Conservation (phyloP, 2,329 filamentous ascomycete genomes). For the Gremmenia infestans region DNA sequence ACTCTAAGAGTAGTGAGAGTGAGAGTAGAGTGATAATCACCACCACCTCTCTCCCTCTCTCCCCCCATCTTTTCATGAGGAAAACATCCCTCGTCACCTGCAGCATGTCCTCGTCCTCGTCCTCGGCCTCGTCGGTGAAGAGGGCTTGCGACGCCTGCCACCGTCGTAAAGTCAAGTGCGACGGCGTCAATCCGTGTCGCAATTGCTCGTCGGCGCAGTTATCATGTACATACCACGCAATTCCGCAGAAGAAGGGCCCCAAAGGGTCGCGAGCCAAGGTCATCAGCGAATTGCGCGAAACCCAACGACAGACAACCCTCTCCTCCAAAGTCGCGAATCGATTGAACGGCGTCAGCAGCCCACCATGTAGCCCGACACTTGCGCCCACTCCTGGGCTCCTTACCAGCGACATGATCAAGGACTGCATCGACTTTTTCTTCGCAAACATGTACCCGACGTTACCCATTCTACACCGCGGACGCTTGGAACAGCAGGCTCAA, state of each 20-base stretch:
- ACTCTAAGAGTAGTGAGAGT: too few species aligned
- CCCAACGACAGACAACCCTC: conserved; percentile 60
- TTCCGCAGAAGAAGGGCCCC: conserved; percentile 71
- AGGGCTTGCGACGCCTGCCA: conserved; percentile 69
- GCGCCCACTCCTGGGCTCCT: conserved; percentile 56
- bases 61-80: too few species aligned
- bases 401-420: conserved; percentile 57
- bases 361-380: conserved; percentile 43
- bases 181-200: conserved; percentile 64
- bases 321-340: conserved; percentile 57
- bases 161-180: conserved; percentile 70
- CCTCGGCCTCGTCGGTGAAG: conserved; percentile 37
- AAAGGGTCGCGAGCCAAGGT: conserved; percentile 72
- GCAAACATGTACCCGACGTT: conserved; percentile 59
- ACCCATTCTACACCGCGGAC: conserved; percentile 55
- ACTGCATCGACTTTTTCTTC: conserved; percentile 65
- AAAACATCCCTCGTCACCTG: background rate
- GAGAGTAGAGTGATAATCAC: too few species aligned
- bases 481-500: conserved; percentile 52
- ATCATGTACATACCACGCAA: conserved; percentile 68
- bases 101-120: conserved; percentile 15
- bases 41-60: too few species aligned
- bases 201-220: conserved; percentile 65
- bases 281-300: conserved; percentile 67
- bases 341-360: conserved; percentile 49